Percentiles rank a stretch among this genome's conserved stretches.
These are phyloP conservation scores for Paxillus ammoniavirescens DNA, from an alignment of 768 basidiomycete species.

Conservation along the genomic window DNA sequence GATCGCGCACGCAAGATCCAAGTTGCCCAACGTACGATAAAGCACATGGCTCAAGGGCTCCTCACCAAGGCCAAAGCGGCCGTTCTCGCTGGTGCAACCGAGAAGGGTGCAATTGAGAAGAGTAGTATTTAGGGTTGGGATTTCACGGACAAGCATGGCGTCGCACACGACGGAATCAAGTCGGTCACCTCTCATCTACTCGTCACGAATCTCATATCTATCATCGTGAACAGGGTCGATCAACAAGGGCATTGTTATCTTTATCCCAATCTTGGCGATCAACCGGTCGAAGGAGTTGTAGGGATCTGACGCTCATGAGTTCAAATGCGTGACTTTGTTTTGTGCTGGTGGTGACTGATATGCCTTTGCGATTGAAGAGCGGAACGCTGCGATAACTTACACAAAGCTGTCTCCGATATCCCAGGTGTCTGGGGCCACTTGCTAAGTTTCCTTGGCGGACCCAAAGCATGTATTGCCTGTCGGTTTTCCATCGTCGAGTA, in stretches of 20 bases:
- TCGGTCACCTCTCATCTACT: no score
- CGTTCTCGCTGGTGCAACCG: slow-evolving; percentile 21
- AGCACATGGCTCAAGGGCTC: slow-evolving; percentile 48
- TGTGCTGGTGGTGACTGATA: not conserved
- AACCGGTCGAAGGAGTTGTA: slow-evolving; percentile 52
- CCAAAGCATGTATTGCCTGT: slow-evolving; percentile 62
- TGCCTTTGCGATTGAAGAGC: slow-evolving; percentile 39
- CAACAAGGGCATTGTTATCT: no score
- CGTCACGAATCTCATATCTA: no score
- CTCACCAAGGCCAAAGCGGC: slow-evolving; percentile 49
- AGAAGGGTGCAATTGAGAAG: slow-evolving; percentile 1
- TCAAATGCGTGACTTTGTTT: slow-evolving; percentile 40
- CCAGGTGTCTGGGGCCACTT: slow-evolving; percentile 62
- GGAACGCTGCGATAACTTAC: slow-evolving; percentile 56
- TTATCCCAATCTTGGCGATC: no score
- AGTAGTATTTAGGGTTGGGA: slow-evolving; percentile 43
- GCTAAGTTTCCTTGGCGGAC: slow-evolving; percentile 63
- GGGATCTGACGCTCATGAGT: slow-evolving; percentile 61
- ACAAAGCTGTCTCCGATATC: slow-evolving; percentile 41
- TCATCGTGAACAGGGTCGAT: no score
- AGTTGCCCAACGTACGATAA: slow-evolving; percentile 41
- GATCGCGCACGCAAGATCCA: slow-evolving; percentile 11
- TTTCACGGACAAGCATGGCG: no score
- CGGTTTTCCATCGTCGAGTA: slow-evolving; percentile 62
- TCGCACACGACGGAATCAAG: no score